Evolutionary conservation across 179 eudicot species (phyloP), one percentile per base, ranked within the genome.

Genomic region (Pouteria campechiana): DNA sequence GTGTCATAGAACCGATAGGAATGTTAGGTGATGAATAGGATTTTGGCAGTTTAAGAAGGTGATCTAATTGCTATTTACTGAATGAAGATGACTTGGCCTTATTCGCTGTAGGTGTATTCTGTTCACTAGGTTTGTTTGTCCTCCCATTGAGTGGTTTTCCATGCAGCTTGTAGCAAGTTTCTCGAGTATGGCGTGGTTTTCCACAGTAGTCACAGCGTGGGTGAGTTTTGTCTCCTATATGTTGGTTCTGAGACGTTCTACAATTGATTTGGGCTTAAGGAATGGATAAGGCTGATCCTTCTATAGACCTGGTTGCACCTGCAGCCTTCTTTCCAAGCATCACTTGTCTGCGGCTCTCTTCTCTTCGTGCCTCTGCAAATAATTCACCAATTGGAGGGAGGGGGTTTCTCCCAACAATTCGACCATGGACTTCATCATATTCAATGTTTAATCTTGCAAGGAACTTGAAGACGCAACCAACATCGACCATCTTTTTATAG

Each of bases 11-110:
- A n/a, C n/a, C n/a, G n/a, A n/a, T n/a, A n/a, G n/a, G 27, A 40
- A 20, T 13, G 23, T 21, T 21, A 40, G 44, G n/a, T 19, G 27
- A 21, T 7, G 44, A n/a, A n/a, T n/a, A n/a, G n/a, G n/a, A n/a
- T n/a, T n/a, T n/a, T n/a, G n/a, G n/a, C n/a, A n/a, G n/a, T n/a
- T n/a, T n/a, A n/a, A n/a, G n/a, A n/a, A n/a, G n/a, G n/a, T n/a
- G n/a, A n/a, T n/a, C n/a, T n/a, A 40, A 40, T 21, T 40, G 27
- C 27, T 40, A 18, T 37, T 37, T 37, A 37, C 41, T 37, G 41
- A 37, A 37, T 13, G 19, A 22, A 37, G 18, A 12, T 5, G 41
- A 12, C 17, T 37, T 10, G 27, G 25, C 3, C 8, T 40, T 4
- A 11, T 19, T 40, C 2, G 10, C 27, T 2, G 44, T 28, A 40